Evolutionary conservation across 2,329 filamentous ascomycete species (phyloP).

Genomic region (Exophiala sp.): DNA sequence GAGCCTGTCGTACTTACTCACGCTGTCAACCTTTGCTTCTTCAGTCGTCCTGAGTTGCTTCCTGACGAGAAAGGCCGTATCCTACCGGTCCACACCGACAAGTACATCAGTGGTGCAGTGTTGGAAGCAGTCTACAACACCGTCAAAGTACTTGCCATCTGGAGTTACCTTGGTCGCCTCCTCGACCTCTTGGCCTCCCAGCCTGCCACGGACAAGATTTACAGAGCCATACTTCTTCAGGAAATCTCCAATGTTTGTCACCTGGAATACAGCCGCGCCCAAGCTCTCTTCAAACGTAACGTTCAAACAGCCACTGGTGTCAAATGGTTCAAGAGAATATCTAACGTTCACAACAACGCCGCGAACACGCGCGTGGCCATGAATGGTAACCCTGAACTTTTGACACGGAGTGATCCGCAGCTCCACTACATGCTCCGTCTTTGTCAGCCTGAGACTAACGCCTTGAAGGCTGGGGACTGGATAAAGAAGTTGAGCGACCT

Average conservation of each 20-base stretch:
- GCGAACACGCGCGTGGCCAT: slow-evolving; percentile 37
- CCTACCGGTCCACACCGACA: slow-evolving; percentile 40
- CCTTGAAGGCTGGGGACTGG: slow-evolving; percentile 39
- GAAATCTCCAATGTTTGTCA: slow-evolving; percentile 47
- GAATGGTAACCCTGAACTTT: slow-evolving; percentile 41
- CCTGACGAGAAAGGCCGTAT: slow-evolving; percentile 45
- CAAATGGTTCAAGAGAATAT: slow-evolving; percentile 44
- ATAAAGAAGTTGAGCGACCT: slow-evolving; percentile 42
- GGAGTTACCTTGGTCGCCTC: slow-evolving; percentile 41
- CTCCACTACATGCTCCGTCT: slow-evolving; percentile 47
- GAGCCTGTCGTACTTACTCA: slow-evolving; percentile 21
- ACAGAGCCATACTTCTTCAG: slow-evolving; percentile 40
- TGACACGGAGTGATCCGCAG: slow-evolving; percentile 40
- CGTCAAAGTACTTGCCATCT: slow-evolving; percentile 38
- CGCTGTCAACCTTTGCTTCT: slow-evolving; percentile 36
- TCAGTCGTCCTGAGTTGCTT: slow-evolving; percentile 42
- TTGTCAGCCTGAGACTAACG: slow-evolving; percentile 39
- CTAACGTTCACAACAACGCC: slow-evolving; percentile 35
- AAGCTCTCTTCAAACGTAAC: slow-evolving; percentile 41
- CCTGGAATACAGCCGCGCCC: slow-evolving; percentile 42
- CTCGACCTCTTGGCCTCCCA: slow-evolving; percentile 33
- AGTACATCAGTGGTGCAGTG: slow-evolving; percentile 41
- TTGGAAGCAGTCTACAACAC: slow-evolving; percentile 42
- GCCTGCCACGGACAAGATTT: slow-evolving; percentile 30
- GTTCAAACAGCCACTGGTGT: slow-evolving; percentile 36